Base-by-base conservation (phyloP, 2,329 filamentous ascomycete genomes). In the Leptodontidium sp. region DNA sequence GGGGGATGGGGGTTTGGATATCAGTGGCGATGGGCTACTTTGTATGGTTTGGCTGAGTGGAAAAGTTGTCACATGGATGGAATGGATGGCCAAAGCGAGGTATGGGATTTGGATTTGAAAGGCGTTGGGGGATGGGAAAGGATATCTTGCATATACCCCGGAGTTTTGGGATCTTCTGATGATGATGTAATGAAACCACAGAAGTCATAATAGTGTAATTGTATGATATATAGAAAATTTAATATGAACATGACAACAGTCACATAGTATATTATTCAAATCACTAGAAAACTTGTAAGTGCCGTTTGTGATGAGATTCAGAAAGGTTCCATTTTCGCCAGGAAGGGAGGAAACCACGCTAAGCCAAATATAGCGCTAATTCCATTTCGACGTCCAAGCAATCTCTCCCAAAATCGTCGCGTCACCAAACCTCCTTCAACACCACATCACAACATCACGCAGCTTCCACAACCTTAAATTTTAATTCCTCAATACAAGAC, bases 401-500 rank as follows among this genome's bases (percentile, higher is more conserved):
- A 26, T 66, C 65, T 68, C 59, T 63, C 64, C 55, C 15, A 62
- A 49, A 62, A 67, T 64, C 65, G 58, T 71, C 70, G 70, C 64
- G 61, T 64, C 64, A 68, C 65, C 57, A 29, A 61, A 26, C n/a
- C 21, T 62, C 61, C 43, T 55, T 55, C 61, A 69, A 66, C 43
- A 68, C 24, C 50, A 70, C 43, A 62, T 6, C 65, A 65, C 43
- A 64, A 53, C 45, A 66, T 40, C 8, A 64, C 53, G 55, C 35
- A 65, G 66, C 67, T 43, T 64, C 17, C 64, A 62, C 62, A 65
- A 70, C 58, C 53, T 50, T 50, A 65, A 69, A 52, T 32, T 57
- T 59, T 61, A 68, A 67, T 63, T 26, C 17, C 38, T 52, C 29
- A 57, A 32, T 17, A 57, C 43, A 12, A 75, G 77, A 77, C 77